These are phyloP conservation scores for Cenchrus purpureus DNA, from an alignment of 176 grass and related monocot species.

Conservation along the genomic window DNA sequence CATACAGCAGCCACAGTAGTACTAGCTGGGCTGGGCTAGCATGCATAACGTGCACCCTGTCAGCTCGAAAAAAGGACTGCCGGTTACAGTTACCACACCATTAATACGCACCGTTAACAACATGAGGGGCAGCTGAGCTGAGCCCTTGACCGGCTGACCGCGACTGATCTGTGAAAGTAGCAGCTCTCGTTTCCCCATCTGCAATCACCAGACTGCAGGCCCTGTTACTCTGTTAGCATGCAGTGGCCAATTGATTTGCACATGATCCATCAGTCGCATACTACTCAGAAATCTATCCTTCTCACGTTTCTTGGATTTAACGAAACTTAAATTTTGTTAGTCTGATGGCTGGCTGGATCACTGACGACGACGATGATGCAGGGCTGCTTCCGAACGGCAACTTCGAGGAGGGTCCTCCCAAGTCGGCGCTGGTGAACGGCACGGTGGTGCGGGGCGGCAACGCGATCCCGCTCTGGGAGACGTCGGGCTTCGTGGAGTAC, in stretches of 20 bases:
- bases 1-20: neutral
- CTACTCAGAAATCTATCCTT: too few species aligned
- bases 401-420: conserved; percentile 74
- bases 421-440: conserved; percentile 63
- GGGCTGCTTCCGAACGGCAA: conserved; percentile 85
- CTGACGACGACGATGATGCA: neutral
- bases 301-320: too few species aligned
- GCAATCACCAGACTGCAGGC: neutral
- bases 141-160: too few species aligned
- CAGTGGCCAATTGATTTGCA: neutral
- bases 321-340: too few species aligned
- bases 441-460: conserved; percentile 61
- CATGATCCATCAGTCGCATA: neutral
- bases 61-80: conserved; percentile 11
- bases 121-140: neutral
- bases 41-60: conserved; percentile 26
- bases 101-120: neutral
- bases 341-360: neutral
- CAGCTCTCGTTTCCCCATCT: conserved; percentile 13
- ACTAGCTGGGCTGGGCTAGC: neutral
- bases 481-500: conserved; percentile 86
- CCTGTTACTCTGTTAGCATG: neutral
- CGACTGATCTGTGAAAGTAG: neutral
- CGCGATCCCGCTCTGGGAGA: conserved; percentile 70
- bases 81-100: conserved; percentile 21